Base-by-base conservation (phyloP, 306 rosid species). In the Trichosanthes truncata region DNA sequence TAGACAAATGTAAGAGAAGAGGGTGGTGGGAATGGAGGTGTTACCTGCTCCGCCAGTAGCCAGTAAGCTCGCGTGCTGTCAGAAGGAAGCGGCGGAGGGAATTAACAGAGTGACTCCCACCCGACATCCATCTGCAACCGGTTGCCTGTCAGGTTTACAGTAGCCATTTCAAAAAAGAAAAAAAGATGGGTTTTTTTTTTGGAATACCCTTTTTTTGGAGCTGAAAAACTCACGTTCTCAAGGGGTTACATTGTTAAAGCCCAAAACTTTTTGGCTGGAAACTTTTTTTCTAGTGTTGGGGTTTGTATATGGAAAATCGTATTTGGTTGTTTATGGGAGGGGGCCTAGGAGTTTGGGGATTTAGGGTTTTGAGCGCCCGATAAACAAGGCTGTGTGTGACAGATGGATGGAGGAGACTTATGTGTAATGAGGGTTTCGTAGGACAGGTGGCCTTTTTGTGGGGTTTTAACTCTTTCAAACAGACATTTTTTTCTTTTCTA, bases 61-160 rank as follows among this genome's bases (percentile, higher is more conserved):
- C 94, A 69, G 96, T 86, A 61, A 74, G 63, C 68, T 49, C 85
- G 91, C 91, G 87, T 88, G 91, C 88, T 84, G 87, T 61, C 89
- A 86, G 89, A 80, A 76, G 76, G 73, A 76, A 78, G 91, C 88
- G 89, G 83, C 94, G 86, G 83, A 80, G 78, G 76, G 62, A 20
- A 46, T n/a, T 35, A 3, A 51, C 72, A 4, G 9, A 80, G 81
- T 45, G 88, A 13, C 79, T 78, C 79, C 82, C 82, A 29, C 81
- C 89, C 92, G 91, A 91, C 97, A 90, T 29, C 83, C 72, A 80
- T 84, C 92, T 91, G 97, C 89, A 82, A 62, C 92, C 90, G 97
- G 93, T 89, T 69, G 86, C 83, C 75, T 90, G 60, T 73, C 60
- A 73, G 77, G 51, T n/a, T 43, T 92, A 86, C 97, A 93, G 87